These are phyloP conservation scores for Keithomyces neogunnii DNA, from an alignment of 2,329 filamentous ascomycete genomes.

Conservation along the genomic window DNA sequence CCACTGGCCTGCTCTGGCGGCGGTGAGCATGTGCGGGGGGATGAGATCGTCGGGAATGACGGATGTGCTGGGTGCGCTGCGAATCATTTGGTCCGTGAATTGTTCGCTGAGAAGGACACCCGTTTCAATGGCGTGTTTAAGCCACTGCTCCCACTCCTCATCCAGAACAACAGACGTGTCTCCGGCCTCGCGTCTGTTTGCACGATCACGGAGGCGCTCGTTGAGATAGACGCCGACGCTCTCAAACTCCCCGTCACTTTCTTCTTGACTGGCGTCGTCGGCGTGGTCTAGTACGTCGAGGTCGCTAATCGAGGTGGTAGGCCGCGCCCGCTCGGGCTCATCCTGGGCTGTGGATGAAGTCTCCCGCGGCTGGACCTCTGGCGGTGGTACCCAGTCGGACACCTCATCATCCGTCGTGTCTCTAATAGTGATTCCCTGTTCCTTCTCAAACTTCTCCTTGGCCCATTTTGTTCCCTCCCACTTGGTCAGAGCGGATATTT, in stretches of 20 bases:
- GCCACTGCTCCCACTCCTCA: slow-evolving; percentile 67
- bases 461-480: slow-evolving; percentile 83
- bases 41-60: slow-evolving; percentile 30
- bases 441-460: slow-evolving; percentile 68
- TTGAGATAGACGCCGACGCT: slow-evolving; percentile 57
- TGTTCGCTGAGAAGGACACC: slow-evolving; percentile 36
- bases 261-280: slow-evolving; percentile 11
- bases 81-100: slow-evolving; percentile 27
- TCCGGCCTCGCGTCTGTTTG: slow-evolving; percentile 53
- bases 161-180: slow-evolving; percentile 52
- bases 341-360: slow-evolving; percentile 5
- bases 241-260: slow-evolving; percentile 25
- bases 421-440: slow-evolving; percentile 59
- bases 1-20: slow-evolving; percentile 50
- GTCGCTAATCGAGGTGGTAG: slow-evolving; percentile 7
- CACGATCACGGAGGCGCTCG: slow-evolving; percentile 55
- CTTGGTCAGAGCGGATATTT: slow-evolving; percentile 65
- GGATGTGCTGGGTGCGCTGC: slow-evolving; percentile 15
- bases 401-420: slow-evolving; percentile 68
- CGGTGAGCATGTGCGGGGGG: slow-evolving; percentile 42
- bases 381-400: slow-evolving; percentile 39
- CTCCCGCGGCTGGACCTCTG: not conserved
- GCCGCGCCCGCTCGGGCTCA: slow-evolving; percentile 8
- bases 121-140: slow-evolving; percentile 60
- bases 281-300: slow-evolving; percentile 10